A percentile compares a stretch with the other conserved stretches of the same genome.
Evolutionary conservation across 139 green algal genomes (phyloP).

Genomic region (Micractinium sp.): DNA sequence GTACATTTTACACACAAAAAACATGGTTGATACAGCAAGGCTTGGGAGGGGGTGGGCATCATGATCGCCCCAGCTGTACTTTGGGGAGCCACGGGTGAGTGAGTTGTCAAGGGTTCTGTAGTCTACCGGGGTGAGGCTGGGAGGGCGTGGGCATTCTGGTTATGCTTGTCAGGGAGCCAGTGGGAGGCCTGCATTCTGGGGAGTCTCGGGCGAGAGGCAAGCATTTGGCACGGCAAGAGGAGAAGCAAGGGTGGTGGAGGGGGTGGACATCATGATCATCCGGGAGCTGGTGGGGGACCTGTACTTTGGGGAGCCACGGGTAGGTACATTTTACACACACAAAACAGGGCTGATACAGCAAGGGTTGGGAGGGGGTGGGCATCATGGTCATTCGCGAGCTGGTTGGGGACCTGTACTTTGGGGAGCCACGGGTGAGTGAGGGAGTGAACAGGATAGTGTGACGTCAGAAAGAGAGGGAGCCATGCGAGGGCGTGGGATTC

Average conservation of each 20-base stretch:
- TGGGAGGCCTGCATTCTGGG: constrained; percentile 99
- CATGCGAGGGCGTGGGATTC: no score
- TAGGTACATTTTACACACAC: constrained; percentile 36
- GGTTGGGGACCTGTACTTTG: constrained; percentile 99
- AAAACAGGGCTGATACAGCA: not conserved
- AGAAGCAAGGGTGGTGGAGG: constrained; percentile 66
- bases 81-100: constrained; percentile 87
- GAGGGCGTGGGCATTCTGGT: constrained; percentile 86
- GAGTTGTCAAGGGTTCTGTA: no score
- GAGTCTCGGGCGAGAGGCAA: constrained; percentile 43
- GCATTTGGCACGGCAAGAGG: not conserved
- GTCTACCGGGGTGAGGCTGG: no score
- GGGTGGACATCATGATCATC: constrained; percentile 50
- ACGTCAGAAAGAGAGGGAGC: no score
- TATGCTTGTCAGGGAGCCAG: constrained; percentile 96
- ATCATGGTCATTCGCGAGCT: constrained; percentile 99
- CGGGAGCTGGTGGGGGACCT: constrained; percentile 97
- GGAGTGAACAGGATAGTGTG: no score
- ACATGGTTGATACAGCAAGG: not conserved
- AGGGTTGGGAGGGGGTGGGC: not conserved
- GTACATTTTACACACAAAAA: not conserved
- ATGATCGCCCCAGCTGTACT: constrained; percentile 99
- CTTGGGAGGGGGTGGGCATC: constrained; percentile 62
- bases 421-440: constrained; percentile 78
- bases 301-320: constrained; percentile 97